phyloP scores from a whole-genome alignment of 75 land plant genomes.

The Picea glauca region DNA sequence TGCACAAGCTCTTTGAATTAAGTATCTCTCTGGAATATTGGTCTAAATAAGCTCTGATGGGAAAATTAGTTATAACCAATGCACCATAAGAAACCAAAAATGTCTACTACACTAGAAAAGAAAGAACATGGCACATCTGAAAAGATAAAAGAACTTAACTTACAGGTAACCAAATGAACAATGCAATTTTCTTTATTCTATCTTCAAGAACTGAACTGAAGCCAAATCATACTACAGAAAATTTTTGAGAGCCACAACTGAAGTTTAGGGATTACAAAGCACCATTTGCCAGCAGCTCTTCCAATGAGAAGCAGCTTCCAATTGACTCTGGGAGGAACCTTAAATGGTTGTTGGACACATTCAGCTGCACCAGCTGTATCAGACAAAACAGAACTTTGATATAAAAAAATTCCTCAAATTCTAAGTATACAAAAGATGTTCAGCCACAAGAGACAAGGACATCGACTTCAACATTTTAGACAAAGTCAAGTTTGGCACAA shows the following conservation, averaged over 20 bases:
- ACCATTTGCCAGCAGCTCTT: slow-evolving; percentile 94
- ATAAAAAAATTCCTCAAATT: neutral
- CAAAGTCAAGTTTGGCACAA: neutral
- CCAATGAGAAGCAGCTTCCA: slow-evolving; percentile 87
- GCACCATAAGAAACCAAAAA: neutral
- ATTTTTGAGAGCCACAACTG: neutral
- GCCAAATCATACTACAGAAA: neutral
- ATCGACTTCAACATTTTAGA: too few relatives aligned
- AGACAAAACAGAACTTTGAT: neutral
- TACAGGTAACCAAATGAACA: neutral
- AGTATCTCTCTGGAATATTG: neutral
- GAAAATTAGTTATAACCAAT: neutral
- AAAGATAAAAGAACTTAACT: neutral
- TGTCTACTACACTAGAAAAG: neutral
- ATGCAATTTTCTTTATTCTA: neutral
- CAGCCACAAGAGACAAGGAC: neutral
- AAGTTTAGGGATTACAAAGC: slow-evolving; percentile 2
- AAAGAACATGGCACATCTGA: neutral
- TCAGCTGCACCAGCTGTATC: slow-evolving; percentile 68
- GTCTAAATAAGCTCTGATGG: neutral
- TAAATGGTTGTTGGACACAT: slow-evolving; percentile 72
- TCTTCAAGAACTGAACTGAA: neutral
- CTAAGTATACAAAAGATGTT: neutral
- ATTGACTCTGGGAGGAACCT: slow-evolving; percentile 78
- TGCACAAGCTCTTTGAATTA: neutral